A percentile compares a stretch with the other conserved stretches of the same genome.
These are phyloP conservation scores for Isochrysis galbana DNA, from an alignment of 78 protist species.

Conservation along the genomic window DNA sequence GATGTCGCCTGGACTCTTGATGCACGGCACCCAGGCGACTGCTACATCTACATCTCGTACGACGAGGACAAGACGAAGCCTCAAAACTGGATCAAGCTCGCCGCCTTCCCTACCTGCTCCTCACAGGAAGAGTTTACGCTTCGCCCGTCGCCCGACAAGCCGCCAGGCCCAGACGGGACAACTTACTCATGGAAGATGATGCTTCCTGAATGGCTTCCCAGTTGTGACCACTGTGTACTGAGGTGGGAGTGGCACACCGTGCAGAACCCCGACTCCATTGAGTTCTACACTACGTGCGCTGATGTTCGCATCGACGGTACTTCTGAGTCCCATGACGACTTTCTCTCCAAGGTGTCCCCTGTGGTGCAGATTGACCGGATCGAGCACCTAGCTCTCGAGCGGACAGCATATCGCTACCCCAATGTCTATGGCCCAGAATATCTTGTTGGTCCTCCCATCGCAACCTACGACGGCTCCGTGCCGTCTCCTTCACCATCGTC, in stretches of 20 bases:
- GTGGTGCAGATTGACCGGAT: not conserved
- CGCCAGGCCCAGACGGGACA: too few species aligned
- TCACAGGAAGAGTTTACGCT: not conserved
- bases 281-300: not conserved
- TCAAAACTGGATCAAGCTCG: not conserved
- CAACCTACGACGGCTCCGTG: too few species aligned
- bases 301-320: not conserved
- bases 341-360: not conserved
- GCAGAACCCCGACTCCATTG: not conserved
- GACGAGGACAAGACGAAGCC: not conserved
- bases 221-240: not conserved
- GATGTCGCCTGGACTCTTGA: not conserved
- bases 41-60: not conserved
- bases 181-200: not conserved
- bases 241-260: not conserved
- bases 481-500: too few species aligned
- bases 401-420: too few species aligned
- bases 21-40: not conserved
- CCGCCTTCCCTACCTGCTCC: not conserved
- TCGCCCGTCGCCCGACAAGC: not conserved
- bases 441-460: too few species aligned
- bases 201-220: not conserved
- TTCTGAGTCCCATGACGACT: not conserved
- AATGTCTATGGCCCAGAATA: too few species aligned
- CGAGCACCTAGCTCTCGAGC: too few species aligned